These are phyloP conservation scores for Buddleja alternifolia DNA, from an alignment of 257 asterid genomes.

Conservation along the genomic window DNA sequence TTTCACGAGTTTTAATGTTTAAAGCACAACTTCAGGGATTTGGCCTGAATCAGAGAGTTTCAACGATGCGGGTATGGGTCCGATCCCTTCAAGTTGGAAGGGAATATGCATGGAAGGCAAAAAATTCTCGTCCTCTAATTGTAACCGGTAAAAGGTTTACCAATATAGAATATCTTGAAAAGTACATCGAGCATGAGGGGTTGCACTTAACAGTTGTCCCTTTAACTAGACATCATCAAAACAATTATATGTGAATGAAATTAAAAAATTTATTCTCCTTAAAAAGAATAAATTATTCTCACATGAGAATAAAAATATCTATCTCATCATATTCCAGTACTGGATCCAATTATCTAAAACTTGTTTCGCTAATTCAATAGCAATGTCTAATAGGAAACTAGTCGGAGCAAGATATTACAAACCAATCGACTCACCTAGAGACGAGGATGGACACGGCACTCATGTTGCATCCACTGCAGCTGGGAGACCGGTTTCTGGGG, in stretches of 20 bases:
- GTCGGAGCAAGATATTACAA: conserved; percentile 55
- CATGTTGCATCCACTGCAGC: conserved; percentile 64
- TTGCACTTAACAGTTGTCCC: no score
- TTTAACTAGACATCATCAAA: no score
- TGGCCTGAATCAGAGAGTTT: conserved; percentile 69
- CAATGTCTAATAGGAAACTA: conserved; percentile 39
- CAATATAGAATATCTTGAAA: no score
- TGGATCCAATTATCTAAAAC: no score
- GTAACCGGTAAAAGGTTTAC: conserved; percentile 41
- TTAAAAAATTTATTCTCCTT: no score
- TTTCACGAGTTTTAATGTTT: neutral
- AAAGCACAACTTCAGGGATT: conserved; percentile 41
- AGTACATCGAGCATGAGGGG: no score
- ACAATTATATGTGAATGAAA: no score
- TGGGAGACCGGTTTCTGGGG: conserved; percentile 45
- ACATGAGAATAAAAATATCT: no score
- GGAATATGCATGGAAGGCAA: conserved; percentile 48
- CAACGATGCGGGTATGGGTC: conserved; percentile 40
- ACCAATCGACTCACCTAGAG: conserved; percentile 35
- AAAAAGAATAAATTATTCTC: no score
- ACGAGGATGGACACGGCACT: conserved; percentile 53
- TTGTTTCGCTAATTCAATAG: no score
- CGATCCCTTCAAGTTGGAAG: conserved; percentile 55
- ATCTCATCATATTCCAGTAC: no score
- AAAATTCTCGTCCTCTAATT: conserved; percentile 36